Conservation (phyloP, 2,329 filamentous ascomycete genomes). For the Rhinocladiella mackenziei region DNA sequence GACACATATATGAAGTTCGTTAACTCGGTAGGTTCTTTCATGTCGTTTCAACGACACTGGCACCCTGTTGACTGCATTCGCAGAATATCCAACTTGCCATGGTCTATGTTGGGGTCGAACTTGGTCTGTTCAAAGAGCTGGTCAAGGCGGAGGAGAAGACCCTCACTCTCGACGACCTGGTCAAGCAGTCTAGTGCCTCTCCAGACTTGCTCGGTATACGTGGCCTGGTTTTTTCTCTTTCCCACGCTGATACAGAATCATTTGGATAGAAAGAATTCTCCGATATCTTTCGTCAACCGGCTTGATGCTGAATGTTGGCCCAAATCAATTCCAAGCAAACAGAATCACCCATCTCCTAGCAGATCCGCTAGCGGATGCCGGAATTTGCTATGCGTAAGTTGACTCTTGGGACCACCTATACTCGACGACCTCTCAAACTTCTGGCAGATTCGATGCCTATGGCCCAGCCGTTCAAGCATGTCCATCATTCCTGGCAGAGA, state of each 20-base stretch:
- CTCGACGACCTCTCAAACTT: not conserved
- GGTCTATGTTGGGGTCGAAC: slow-evolving; percentile 24
- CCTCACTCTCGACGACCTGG: slow-evolving; percentile 22
- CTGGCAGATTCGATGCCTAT: slow-evolving; percentile 21
- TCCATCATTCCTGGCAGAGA: slow-evolving; percentile 33
- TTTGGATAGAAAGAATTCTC: slow-evolving; percentile 21
- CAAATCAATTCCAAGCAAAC: slow-evolving; percentile 26
- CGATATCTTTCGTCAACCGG: slow-evolving; percentile 30
- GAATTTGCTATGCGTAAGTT: slow-evolving; percentile 19
- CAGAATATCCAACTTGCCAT: slow-evolving; percentile 25
- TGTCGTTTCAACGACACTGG: too few species aligned
- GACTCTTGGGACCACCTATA: not conserved
- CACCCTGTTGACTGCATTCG: not conserved
- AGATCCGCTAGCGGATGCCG: slow-evolving; percentile 10
- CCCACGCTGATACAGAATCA: not conserved
- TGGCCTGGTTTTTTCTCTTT: not conserved
- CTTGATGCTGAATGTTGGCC: slow-evolving; percentile 14
- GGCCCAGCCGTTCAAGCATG: slow-evolving; percentile 24
- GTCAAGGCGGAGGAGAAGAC: slow-evolving; percentile 4
- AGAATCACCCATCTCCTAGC: slow-evolving; percentile 27
- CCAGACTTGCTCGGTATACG: slow-evolving; percentile 21
- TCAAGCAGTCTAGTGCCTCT: slow-evolving; percentile 15
- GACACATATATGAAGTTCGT: slow-evolving; percentile 18
- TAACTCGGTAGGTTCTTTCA: slow-evolving; percentile 23
- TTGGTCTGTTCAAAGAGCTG: slow-evolving; percentile 25